Base-by-base conservation (phyloP, 257 asterid genomes). In the Gentiana macrophylla region DNA sequence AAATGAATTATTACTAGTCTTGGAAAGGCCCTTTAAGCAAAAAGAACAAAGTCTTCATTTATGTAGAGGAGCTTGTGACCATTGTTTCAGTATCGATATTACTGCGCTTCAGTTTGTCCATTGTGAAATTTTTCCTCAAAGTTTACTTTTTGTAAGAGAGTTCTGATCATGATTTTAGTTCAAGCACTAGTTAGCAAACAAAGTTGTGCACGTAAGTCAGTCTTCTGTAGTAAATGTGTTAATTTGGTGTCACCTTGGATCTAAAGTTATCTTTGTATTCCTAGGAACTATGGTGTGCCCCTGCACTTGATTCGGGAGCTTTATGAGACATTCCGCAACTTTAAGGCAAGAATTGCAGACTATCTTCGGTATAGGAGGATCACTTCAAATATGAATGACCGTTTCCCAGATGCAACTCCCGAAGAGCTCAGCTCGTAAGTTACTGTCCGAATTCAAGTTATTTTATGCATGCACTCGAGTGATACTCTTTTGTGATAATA, bases 301-400 rank as follows among this genome's bases (percentile, higher is more conserved):
- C 83, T 91, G 67, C 96, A 91, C 80, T 79, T 91, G 84, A 84
- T 91, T 66, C 91, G 96, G 59, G 98, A 91, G 74, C 84, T 91
- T 54, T 91, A 91, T 35, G 98, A 91, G 80, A 91, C 96, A 38
- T 87, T 83, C 78, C 92, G 98, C 55, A 91, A 87, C 82, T 87
- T 91, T 64, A 91, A 68, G 75, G 76, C 73, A 43, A 89, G 98
- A 52, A 79, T 91, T 61, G 84, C 98, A 52, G 98, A 87, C 79
- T 91, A 79, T 69, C 57, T 91, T 50, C 98, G 98, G 53, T 91
- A 91, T 66, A 86, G 95, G 55, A 91, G 79, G 76, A 84, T 91
- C 66, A 80, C 98, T 53, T 91, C 98, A 37, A 84, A 87, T 70
- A 91, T 91, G 98, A 91, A 91, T 44, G 87, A 76, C 62, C 96